Evolutionary conservation across 2,329 filamentous ascomycete genomes (phyloP), one percentile per base, ranked within the genome.

Genomic region (Aaosphaeria arxii): DNA sequence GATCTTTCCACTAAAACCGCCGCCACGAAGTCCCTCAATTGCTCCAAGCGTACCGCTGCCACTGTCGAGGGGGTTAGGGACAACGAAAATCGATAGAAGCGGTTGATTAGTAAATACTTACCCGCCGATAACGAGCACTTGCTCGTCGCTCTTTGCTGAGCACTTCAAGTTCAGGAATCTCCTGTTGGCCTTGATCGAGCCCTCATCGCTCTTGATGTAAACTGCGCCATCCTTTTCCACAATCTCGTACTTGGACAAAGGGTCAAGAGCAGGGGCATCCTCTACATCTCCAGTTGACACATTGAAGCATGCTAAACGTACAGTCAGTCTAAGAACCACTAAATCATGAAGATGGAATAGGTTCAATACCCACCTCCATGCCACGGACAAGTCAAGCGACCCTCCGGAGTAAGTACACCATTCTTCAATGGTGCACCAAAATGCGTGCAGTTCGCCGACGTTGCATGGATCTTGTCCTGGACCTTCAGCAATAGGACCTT

Each of bases 361-460:
- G 17, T 24, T 24, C 17, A 24, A 24, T 24, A 24, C 78, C 56
- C 68, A 94, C 89, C 90, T 75, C 92, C 92, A 69, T 97, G 92
- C 94, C 94, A 97, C 4, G 92, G 91, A 69, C 94, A 99, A 5
- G 89, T 96, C 53, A 99, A 72, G 44, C 90, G 81, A 5, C 94
- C 94, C 57, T 88, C 85, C 3, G 83, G 82, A 6, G 89, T 89
- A 54, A 99, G 73, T 6, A 97, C 85, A 46, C 94, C 94, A 58
- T 92, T 90, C 45, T 85, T 83, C 55, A 99, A 74, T 11, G 94
- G 94, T 38, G 92, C 94, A 32, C 94, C 92, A 67, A 95, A 97
- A 73, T 97, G 92, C 11, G 83, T 85, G 67, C 94, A 99, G 58
- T 87, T 94, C 36, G 89, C 77, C 33, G 88, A 91, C 33, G 95